Evolutionary conservation across 208 protist species (phyloP), one percentile per base, ranked within the genome.

Genomic region (Leishmania turanica): DNA sequence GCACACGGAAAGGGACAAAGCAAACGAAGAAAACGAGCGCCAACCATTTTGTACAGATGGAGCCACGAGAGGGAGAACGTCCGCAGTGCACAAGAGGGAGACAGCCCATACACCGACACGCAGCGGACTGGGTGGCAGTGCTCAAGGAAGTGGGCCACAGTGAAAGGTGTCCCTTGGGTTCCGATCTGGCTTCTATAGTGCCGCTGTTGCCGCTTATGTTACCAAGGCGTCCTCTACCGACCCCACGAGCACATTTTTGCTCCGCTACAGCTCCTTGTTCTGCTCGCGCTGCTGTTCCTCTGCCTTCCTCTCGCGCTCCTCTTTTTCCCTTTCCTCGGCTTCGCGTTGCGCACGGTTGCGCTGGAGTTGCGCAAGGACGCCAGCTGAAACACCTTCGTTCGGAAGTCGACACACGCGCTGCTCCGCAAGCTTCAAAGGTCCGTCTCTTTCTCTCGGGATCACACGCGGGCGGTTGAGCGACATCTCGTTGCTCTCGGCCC

Each of bases 401-500:
- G 82, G 82, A 51, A 85, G 51, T 7, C 71, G 60, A 34, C 82
- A 85, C 58, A 80, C 62, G 3, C 13, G 66, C 53, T 24, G 60
- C 47, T 85, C 82, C 17, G 15, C n/a, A 4, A 27, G 5, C n/a
- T 31, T 64, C 0, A 81, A 8, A 24, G 45, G 49, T 27, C 70
- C n/a, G 2, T 45, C 47, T 64, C 47, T 27, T 11, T 65, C n/a
- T 3, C 1, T 19, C 64, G n/a, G 47, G 17, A 81, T 34, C 9
- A 31, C 24, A 17, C 64, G 68, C 11, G 82, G 82, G 58, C 82
- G 82, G 71, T 77, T 85, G 21, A 3, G n/a, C 70, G 62, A 78
- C 40, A 76, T 76, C 62, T 85, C 71, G 31, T 85, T 64, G 15
- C 65, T 70, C 31, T 85, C 75, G 34, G 42, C 47, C 53, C 53